Conservation (phyloP, 805 yeast genomes). For the Alloascoidea africana region DNA sequence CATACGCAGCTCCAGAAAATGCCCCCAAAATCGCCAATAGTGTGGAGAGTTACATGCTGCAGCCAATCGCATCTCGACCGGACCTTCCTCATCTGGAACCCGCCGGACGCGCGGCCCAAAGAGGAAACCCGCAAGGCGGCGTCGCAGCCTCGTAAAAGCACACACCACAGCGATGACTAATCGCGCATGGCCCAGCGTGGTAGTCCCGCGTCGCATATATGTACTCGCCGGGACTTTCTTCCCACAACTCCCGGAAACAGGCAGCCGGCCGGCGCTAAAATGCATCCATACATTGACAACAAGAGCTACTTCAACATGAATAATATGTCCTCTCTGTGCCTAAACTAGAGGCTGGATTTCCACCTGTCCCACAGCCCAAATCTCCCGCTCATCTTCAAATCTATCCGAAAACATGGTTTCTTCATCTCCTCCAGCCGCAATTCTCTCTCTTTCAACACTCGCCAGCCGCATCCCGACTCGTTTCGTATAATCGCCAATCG, state of each 20-base stretch:
- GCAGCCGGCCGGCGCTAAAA: background rate
- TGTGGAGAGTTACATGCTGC: no score
- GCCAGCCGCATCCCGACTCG: conserved; percentile 87
- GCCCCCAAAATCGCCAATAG: no score
- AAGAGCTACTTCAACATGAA: background rate
- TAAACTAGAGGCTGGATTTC: conserved; percentile 18
- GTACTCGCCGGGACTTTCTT: background rate
- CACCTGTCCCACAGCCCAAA: conserved; percentile 77
- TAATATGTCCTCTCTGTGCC: background rate
- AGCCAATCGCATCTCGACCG: no score
- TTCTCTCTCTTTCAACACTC: conserved; percentile 71
- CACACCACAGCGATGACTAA: no score
- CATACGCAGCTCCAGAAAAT: no score
- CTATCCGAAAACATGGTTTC: conserved; percentile 76
- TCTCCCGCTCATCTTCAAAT: conserved; percentile 73
- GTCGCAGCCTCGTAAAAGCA: no score
- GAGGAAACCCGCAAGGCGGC: no score
- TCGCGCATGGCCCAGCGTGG: no score
- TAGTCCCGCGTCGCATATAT: no score
- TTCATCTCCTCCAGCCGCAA: conserved; percentile 80
- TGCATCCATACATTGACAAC: background rate
- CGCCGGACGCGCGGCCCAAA: no score
- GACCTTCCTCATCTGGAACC: no score
- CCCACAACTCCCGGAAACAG: background rate
- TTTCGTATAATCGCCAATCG: conserved; percentile 76